Conservation (phyloP, 2,329 filamentous ascomycete species). For the Samsoniella hepiali region DNA sequence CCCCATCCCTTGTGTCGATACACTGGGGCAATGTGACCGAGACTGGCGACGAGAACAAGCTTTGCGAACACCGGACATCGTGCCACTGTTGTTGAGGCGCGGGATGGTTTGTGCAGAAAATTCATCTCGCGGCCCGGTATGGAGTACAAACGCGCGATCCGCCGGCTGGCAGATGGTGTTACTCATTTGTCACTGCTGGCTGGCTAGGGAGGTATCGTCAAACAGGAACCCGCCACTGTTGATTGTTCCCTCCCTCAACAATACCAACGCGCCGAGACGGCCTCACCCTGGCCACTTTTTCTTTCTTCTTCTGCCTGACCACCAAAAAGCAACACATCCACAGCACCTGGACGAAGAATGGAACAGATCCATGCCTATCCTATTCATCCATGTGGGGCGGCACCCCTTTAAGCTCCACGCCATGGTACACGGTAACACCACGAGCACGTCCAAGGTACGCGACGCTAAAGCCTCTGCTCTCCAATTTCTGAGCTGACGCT, state of each 20-base stretch:
- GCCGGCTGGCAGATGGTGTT: neutral
- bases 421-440: neutral
- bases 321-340: conserved; percentile 2
- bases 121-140: neutral
- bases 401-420: neutral
- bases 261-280: no score
- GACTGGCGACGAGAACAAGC: neutral
- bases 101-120: neutral
- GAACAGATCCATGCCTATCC: neutral
- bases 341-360: conserved; percentile 1
- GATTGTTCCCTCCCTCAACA: no score
- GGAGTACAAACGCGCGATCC: neutral
- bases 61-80: neutral
- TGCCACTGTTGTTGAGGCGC: neutral
- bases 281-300: neutral
- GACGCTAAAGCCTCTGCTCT: neutral
- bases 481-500: conserved; percentile 14
- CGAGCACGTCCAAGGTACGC: neutral
- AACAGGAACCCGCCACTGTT: no score
- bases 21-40: neutral
- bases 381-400: conserved; percentile 9
- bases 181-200: neutral
- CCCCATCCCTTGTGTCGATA: conserved; percentile 1
- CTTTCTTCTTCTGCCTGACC: neutral
- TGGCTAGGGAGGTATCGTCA: neutral